Percentiles rank a stretch among this genome's conserved stretches.
These are phyloP conservation scores for Hippophae rhamnoides DNA, from an alignment of 306 rosid species.

Conservation along the genomic window DNA sequence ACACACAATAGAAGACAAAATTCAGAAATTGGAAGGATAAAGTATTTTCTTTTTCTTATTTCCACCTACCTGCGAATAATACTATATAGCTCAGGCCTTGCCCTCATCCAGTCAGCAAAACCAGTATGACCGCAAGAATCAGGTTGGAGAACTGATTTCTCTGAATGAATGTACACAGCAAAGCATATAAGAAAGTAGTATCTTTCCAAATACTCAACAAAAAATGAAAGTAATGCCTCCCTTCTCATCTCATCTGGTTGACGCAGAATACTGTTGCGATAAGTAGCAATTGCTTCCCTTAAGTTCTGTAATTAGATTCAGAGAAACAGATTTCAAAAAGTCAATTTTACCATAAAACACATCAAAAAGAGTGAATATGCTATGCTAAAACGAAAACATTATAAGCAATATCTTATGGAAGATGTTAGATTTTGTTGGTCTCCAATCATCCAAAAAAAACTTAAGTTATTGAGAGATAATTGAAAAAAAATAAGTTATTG, in stretches of 20 bases:
- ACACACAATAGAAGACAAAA: not conserved
- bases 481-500: too few relatives aligned
- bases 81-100: slow-evolving; percentile 84
- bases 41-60: not conserved
- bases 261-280: slow-evolving; percentile 71
- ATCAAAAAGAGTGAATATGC: too few relatives aligned
- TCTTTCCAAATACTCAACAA: slow-evolving; percentile 88
- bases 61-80: slow-evolving; percentile 69
- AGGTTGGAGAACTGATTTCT: slow-evolving; percentile 43
- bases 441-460: too few relatives aligned
- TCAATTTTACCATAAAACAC: slow-evolving; percentile 9
- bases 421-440: too few relatives aligned
- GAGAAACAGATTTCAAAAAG: slow-evolving; percentile 14
- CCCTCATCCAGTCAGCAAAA: slow-evolving; percentile 87
- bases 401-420: too few relatives aligned
- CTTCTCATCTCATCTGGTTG: slow-evolving; percentile 95
- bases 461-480: too few relatives aligned
- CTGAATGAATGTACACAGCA: slow-evolving; percentile 80
- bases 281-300: slow-evolving; percentile 84
- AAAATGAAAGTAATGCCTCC: slow-evolving; percentile 75
- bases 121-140: slow-evolving; percentile 36
- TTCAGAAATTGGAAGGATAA: not conserved
- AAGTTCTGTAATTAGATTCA: slow-evolving; percentile 48
- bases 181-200: slow-evolving; percentile 94
- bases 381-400: too few relatives aligned